phyloP scores from a whole-genome alignment of 805 yeast species.

The Saccharomycopsis selenospora region DNA sequence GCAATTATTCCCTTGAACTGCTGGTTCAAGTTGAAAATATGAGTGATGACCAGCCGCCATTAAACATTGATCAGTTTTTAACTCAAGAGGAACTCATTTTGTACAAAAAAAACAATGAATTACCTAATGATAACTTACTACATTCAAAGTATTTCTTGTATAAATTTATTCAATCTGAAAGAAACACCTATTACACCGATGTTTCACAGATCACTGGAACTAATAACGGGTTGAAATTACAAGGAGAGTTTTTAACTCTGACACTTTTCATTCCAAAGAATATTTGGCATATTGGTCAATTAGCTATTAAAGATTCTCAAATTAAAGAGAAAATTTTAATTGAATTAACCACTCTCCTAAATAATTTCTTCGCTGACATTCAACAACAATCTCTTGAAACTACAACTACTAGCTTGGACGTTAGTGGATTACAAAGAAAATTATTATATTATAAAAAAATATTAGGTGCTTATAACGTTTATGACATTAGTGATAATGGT shows the following conservation, averaged over 20 bases:
- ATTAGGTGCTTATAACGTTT: slow-evolving; percentile 18
- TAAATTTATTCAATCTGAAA: slow-evolving; percentile 13
- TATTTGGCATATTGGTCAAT: slow-evolving; percentile 8
- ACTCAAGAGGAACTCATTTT: neutral
- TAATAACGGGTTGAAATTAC: neutral
- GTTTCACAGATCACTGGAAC: neutral
- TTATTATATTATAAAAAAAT: slow-evolving; percentile 18
- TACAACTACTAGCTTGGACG: too few species aligned
- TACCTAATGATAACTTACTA: slow-evolving; percentile 10
- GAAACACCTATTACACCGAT: neutral
- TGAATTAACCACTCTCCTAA: slow-evolving; percentile 13
- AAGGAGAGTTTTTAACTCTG: slow-evolving; percentile 15
- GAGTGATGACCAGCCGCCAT: too few species aligned
- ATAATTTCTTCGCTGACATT: slow-evolving; percentile 1
- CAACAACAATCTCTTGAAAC: neutral
- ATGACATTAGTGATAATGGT: too few species aligned
- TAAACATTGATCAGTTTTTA: slow-evolving; percentile 1
- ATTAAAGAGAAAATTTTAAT: slow-evolving; percentile 18
- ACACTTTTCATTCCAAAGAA: slow-evolving; percentile 13
- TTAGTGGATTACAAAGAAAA: slow-evolving; percentile 8
- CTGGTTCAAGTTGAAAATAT: too few species aligned
- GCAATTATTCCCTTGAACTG: too few species aligned
- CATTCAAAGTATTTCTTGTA: slow-evolving; percentile 15
- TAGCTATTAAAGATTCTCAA: slow-evolving; percentile 10
- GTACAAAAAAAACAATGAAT: slow-evolving; percentile 6